Percentiles rank a stretch among this genome's conserved stretches.
These are phyloP conservation scores for Trichoderma sp. DNA, from an alignment of 2,329 filamentous ascomycete genomes.

Conservation along the genomic window DNA sequence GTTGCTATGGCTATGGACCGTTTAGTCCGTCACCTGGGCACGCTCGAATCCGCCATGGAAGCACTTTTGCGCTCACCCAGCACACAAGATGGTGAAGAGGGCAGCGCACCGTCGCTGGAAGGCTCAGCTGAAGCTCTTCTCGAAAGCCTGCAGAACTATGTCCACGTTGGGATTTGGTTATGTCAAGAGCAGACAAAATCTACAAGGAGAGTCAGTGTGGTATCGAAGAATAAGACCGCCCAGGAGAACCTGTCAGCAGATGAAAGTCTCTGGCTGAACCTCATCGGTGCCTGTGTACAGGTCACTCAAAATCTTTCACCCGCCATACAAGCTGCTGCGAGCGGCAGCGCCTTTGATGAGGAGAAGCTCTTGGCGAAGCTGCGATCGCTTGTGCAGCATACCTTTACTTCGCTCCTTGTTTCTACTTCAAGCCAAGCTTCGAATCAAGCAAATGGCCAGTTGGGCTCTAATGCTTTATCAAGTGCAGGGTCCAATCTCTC, in stretches of 20 bases:
- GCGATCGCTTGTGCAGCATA: conserved; percentile 80
- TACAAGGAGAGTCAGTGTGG: conserved; percentile 43
- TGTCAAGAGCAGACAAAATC: conserved; percentile 81
- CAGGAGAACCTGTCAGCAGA: conserved; percentile 49
- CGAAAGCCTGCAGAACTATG: conserved; percentile 80
- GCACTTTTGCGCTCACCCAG: conserved; percentile 62
- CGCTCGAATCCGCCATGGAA: conserved; percentile 73
- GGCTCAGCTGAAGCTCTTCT: conserved; percentile 72
- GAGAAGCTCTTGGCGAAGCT: conserved; percentile 65
- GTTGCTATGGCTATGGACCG: conserved; percentile 80
- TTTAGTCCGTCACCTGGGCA: conserved; percentile 75
- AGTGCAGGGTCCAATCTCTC: conserved; percentile 60
- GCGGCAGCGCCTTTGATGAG: conserved; percentile 45
- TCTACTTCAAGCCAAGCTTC: conserved; percentile 67
- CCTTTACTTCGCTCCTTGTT: conserved; percentile 81
- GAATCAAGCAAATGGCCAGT: conserved; percentile 36
- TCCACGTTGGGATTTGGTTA: conserved; percentile 90
- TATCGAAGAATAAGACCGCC: conserved; percentile 50
- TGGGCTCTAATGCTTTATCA: conserved; percentile 37
- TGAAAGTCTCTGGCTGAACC: conserved; percentile 58
- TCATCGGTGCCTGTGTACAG: conserved; percentile 60
- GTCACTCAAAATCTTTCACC: conserved; percentile 64
- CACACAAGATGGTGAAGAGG: conserved; percentile 42
- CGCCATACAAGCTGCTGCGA: conserved; percentile 42
- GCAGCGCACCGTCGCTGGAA: conserved; percentile 51